These are phyloP conservation scores for Peronospora farinosa DNA, from an alignment of 352 stramenopile species.

Conservation along the genomic window DNA sequence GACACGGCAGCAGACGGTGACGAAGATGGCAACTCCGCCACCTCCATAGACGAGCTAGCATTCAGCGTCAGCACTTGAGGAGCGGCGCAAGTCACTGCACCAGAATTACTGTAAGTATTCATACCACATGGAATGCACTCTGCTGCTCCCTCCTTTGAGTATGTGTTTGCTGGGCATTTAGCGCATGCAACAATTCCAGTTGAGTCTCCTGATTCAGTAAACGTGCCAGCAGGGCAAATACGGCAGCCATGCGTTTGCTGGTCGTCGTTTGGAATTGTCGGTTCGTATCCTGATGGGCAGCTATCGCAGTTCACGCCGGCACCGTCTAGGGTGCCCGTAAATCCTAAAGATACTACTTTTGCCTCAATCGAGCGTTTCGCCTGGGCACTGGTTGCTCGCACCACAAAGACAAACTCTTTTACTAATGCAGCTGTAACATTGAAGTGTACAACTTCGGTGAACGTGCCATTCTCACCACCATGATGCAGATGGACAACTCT, in stretches of 20 bases:
- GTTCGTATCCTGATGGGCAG: constrained; percentile 51
- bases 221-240: constrained; percentile 58
- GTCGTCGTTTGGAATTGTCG: constrained; percentile 23
- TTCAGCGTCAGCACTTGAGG: constrained; percentile 42
- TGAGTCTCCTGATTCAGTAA: constrained; percentile 18
- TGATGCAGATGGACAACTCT: constrained; percentile 50
- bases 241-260: constrained; percentile 37
- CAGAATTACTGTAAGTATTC: constrained; percentile 55
- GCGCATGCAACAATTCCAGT: constrained; percentile 43
- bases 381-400: constrained; percentile 42
- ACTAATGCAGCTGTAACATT: constrained; percentile 37
- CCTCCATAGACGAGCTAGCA: constrained; percentile 19
- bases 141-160: constrained; percentile 41
- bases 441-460: constrained; percentile 46
- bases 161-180: constrained; percentile 55
- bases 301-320: constrained; percentile 45
- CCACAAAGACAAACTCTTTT: constrained; percentile 54
- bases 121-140: constrained; percentile 48
- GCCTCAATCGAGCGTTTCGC: constrained; percentile 44
- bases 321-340: constrained; percentile 47
- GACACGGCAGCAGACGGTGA: constrained; percentile 18
- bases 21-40: constrained; percentile 10
- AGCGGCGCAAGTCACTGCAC: constrained; percentile 39
- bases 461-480: constrained; percentile 61
- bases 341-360: constrained; percentile 45